phyloP scores from a whole-genome alignment of 164 flowering plant species.

The Tetracentron sinense region DNA sequence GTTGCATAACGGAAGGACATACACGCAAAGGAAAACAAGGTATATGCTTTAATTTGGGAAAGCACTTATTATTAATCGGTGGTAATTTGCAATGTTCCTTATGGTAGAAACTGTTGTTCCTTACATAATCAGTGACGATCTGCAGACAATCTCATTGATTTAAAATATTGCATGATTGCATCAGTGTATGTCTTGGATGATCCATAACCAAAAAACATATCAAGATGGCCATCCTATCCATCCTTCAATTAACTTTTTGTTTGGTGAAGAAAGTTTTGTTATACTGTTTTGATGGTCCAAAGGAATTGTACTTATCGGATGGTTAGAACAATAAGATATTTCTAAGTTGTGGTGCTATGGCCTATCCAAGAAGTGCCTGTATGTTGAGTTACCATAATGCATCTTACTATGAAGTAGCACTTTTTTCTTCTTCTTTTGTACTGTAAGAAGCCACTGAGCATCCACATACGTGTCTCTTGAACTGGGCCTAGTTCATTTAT shows the following conservation, averaged over 20 bases:
- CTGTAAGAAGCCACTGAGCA: too few relatives aligned
- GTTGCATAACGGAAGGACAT: slow-evolving; percentile 9
- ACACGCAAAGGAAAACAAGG: slow-evolving; percentile 32
- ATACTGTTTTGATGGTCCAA: neutral
- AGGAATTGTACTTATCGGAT: neutral
- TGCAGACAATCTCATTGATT: too few relatives aligned
- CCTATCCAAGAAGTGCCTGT: neutral
- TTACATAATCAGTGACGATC: too few relatives aligned
- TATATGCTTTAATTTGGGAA: slow-evolving; percentile 1
- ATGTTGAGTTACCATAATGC: too few relatives aligned
- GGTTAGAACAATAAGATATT: too few relatives aligned
- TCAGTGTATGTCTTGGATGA: neutral
- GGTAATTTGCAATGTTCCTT: neutral
- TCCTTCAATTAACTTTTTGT: neutral
- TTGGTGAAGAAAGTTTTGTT: neutral
- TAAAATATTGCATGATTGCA: neutral
- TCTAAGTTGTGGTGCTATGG: too few relatives aligned
- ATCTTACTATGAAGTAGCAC: too few relatives aligned
- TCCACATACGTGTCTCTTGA: too few relatives aligned
- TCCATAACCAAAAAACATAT: neutral
- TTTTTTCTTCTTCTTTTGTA: too few relatives aligned
- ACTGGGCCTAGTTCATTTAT: too few relatives aligned
- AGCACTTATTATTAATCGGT: neutral
- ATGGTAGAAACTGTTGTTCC: neutral
- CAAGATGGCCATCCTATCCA: neutral